Evolutionary conservation across 1,284 basidiomycete genomes (phyloP).

Genomic region (Ustanciosporium gigantosporum): DNA sequence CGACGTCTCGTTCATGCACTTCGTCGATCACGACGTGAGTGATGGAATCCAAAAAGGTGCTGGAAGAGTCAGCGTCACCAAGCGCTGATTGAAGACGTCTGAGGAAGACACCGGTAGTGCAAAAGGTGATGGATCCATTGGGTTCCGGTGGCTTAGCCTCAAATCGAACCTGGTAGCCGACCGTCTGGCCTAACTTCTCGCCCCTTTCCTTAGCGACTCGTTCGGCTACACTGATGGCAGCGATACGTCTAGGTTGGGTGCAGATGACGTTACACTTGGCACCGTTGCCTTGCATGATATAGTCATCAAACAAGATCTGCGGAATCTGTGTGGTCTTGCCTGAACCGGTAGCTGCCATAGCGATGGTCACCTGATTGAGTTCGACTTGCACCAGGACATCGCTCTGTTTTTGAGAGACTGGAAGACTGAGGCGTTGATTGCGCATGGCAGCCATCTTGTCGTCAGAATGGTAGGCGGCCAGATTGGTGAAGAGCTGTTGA

Average conservation of each 20-base stretch:
- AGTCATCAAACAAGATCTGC: conserved; percentile 85
- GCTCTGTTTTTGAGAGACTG: conserved; percentile 65
- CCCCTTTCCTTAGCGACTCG: conserved; percentile 89
- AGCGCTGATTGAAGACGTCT: conserved; percentile 82
- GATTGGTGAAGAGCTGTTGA: conserved; percentile 66
- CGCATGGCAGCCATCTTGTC: conserved; percentile 73
- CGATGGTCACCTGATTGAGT: conserved; percentile 83
- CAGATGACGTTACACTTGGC: conserved; percentile 88
- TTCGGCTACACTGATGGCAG: conserved; percentile 89
- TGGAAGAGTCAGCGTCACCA: conserved; percentile 44
- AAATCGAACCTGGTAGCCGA: conserved; percentile 93
- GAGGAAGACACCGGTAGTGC: conserved; percentile 89
- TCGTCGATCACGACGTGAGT: conserved; percentile 94
- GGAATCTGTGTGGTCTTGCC: conserved; percentile 96
- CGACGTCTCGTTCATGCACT: conserved; percentile 93
- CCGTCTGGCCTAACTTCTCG: conserved; percentile 71
- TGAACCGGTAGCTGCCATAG: conserved; percentile 92
- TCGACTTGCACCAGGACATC: conserved; percentile 68
- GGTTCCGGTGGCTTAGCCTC: conserved; percentile 78
- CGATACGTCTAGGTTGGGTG: conserved; percentile 88
- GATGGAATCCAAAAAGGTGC: conserved; percentile 72
- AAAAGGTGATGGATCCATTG: conserved; percentile 85
- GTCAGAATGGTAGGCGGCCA: conserved; percentile 71
- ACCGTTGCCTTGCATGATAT: conserved; percentile 77
- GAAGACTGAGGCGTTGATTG: conserved; percentile 70